These are phyloP conservation scores for Cymbidium sinense DNA, from an alignment of 106 monocot species.

Conservation along the genomic window DNA sequence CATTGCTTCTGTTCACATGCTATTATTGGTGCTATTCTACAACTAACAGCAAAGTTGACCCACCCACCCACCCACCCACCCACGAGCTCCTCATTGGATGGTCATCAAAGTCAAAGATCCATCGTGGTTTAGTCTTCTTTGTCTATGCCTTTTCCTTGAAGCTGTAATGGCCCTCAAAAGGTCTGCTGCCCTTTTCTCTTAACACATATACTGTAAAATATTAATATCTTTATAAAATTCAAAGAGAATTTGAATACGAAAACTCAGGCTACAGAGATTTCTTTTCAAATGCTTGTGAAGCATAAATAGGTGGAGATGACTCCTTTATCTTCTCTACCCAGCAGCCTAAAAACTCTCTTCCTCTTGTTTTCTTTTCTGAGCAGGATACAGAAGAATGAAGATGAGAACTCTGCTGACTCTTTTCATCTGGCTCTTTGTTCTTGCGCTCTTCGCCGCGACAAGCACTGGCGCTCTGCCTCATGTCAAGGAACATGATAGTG, in stretches of 20 bases:
- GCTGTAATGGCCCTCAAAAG: not conserved
- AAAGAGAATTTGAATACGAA: not conserved
- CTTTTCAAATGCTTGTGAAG: not conserved
- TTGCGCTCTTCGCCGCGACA: not conserved
- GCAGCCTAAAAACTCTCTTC: too few relatives aligned
- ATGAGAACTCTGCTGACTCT: not conserved
- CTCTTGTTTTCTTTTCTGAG: not conserved
- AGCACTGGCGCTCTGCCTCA: not conserved
- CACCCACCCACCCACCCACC: too few relatives aligned
- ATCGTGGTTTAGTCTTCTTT: not conserved
- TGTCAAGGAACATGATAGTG: not conserved
- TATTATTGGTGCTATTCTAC: too few relatives aligned
- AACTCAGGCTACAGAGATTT: not conserved
- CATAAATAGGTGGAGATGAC: not conserved
- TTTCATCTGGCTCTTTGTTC: not conserved
- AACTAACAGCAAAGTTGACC: too few relatives aligned
- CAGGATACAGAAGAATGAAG: conserved; percentile 1
- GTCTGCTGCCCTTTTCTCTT: too few relatives aligned
- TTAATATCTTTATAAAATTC: too few relatives aligned
- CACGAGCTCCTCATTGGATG: too few relatives aligned
- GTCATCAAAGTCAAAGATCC: not conserved
- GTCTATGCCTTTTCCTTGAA: not conserved
- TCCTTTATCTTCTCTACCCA: too few relatives aligned
- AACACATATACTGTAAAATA: too few relatives aligned
- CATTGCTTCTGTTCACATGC: too few relatives aligned